Evolutionary conservation across 2,329 filamentous ascomycete species (phyloP).

Genomic region (Ophiostoma piceae): DNA sequence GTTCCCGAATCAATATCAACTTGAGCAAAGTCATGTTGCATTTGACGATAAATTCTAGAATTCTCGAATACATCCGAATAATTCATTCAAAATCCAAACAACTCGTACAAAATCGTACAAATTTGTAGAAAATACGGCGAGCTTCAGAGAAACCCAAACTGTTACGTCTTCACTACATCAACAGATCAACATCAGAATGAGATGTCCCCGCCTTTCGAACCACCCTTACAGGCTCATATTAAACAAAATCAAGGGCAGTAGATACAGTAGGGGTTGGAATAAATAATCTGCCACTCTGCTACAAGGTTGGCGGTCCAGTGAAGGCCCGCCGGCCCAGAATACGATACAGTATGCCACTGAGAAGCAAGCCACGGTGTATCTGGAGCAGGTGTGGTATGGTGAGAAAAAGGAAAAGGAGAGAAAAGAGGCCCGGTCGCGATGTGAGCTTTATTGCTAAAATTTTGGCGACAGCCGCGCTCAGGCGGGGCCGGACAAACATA

Average conservation of each 20-base stretch:
- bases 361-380: conserved; percentile 14
- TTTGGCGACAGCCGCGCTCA: neutral
- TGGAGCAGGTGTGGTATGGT: conserved; percentile 15
- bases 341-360: conserved; percentile 33
- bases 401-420: conserved; percentile 29
- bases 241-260: conserved; percentile 76
- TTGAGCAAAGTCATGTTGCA: neutral
- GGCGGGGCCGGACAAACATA: conserved; percentile 21
- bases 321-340: conserved; percentile 39
- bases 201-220: conserved; percentile 79
- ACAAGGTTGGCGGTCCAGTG: conserved; percentile 45
- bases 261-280: conserved; percentile 63
- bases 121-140: neutral
- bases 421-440: neutral
- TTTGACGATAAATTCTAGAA: neutral
- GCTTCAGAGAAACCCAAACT: neutral
- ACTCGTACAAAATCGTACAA: neutral
- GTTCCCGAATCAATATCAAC: neutral
- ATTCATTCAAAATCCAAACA: neutral
- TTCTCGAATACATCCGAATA: neutral
- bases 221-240: conserved; percentile 65
- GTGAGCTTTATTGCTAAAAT: conserved; percentile 18
- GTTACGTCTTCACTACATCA: neutral
- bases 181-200: conserved; percentile 15
- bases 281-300: conserved; percentile 59